phyloP scores from a whole-genome alignment of 139 green algal genomes.

The Microglena sp. region DNA sequence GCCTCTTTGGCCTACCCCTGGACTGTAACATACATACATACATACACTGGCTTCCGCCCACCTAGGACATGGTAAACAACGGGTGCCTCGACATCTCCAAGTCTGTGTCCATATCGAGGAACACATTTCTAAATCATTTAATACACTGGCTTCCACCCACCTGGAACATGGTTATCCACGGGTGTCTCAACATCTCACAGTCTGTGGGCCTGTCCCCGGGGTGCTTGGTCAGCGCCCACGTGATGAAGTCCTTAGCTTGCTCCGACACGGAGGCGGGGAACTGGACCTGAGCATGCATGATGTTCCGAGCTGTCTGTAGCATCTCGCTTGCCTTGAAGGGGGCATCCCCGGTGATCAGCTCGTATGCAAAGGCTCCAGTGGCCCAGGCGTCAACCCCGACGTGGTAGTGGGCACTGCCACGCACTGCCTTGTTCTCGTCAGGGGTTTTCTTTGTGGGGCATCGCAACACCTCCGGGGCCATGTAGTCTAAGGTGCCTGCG shows the following conservation, averaged over 20 bases:
- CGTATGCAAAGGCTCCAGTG: not conserved
- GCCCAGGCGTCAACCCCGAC: not conserved
- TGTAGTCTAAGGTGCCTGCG: slow-evolving; percentile 17
- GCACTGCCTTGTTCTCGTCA: slow-evolving; percentile 19
- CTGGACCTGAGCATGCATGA: slow-evolving; percentile 20
- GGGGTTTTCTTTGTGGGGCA: slow-evolving; percentile 18
- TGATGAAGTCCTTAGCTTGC: slow-evolving; percentile 30
- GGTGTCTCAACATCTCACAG: slow-evolving; percentile 40
- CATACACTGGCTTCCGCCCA: too few species aligned
- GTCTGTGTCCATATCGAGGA: too few species aligned
- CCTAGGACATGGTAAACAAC: too few species aligned
- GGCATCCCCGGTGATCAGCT: not conserved
- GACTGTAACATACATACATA: too few species aligned
- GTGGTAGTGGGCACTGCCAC: not conserved
- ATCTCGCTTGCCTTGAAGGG: slow-evolving; percentile 14
- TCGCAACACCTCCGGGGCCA: slow-evolving; percentile 18
- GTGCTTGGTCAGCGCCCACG: slow-evolving; percentile 29
- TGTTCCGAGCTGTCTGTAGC: slow-evolving; percentile 32
- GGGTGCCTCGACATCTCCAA: too few species aligned
- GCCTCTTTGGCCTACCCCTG: too few species aligned
- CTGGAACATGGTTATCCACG: slow-evolving; percentile 39
- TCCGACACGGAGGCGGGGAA: slow-evolving; percentile 33
- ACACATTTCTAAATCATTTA: too few species aligned
- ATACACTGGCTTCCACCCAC: too few species aligned
- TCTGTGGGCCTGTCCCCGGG: slow-evolving; percentile 16